These are phyloP conservation scores for Kwoniella bestiolae DNA, from an alignment of 768 basidiomycete species.

Conservation along the genomic window DNA sequence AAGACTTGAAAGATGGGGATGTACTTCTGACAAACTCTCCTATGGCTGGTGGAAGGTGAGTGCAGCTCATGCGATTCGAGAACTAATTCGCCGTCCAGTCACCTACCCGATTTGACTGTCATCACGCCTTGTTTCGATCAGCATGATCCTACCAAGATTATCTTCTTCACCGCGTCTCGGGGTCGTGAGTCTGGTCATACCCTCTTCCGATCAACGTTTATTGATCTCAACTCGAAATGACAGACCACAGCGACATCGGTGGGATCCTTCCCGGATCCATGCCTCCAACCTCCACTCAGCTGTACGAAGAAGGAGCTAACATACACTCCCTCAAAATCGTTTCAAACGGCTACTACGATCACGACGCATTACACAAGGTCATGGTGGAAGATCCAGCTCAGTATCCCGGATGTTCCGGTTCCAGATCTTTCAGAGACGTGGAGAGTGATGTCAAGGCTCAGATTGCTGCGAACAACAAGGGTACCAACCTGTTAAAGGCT, in stretches of 20 bases:
- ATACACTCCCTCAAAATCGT: slow-evolving; percentile 93
- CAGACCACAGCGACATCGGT: slow-evolving; percentile 77
- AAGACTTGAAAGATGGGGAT: slow-evolving; percentile 73
- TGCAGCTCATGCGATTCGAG: neutral
- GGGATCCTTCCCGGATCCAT: slow-evolving; percentile 83
- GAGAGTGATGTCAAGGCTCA: slow-evolving; percentile 62
- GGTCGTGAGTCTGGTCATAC: slow-evolving; percentile 13
- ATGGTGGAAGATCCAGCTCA: slow-evolving; percentile 67
- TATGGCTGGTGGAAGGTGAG: slow-evolving; percentile 25
- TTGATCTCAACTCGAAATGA: slow-evolving; percentile 57
- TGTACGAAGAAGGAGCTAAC: slow-evolving; percentile 93
- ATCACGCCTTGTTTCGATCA: slow-evolving; percentile 87
- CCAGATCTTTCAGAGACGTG: slow-evolving; percentile 41
- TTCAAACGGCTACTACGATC: slow-evolving; percentile 76
- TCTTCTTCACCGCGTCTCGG: slow-evolving; percentile 73
- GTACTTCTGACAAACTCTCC: slow-evolving; percentile 77
- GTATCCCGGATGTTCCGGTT: slow-evolving; percentile 46
- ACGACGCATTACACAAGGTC: slow-evolving; percentile 71
- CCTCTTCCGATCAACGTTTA: neutral
- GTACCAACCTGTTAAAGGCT: slow-evolving; percentile 81
- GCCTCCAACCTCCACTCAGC: slow-evolving; percentile 91
- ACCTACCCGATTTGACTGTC: slow-evolving; percentile 86
- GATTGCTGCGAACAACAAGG: slow-evolving; percentile 69
- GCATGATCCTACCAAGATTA: slow-evolving; percentile 62
- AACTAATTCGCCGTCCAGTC: slow-evolving; percentile 59